Conservation (phyloP, 1,284 basidiomycete genomes). For the Sutorius eximius region DNA sequence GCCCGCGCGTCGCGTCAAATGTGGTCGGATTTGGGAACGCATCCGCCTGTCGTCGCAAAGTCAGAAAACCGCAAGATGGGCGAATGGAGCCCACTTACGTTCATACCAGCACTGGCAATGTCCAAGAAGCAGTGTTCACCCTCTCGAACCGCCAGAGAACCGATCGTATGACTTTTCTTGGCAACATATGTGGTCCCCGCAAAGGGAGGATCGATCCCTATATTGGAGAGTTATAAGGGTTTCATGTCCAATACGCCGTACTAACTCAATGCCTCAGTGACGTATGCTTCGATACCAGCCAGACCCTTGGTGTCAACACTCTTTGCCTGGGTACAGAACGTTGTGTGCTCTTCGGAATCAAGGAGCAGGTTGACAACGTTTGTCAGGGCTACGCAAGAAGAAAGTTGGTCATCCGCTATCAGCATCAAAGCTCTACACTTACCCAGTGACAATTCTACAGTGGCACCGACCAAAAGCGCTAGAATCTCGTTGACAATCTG, state of each 20-base stretch:
- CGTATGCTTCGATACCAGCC: slow-evolving; percentile 48
- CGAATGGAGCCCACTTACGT: slow-evolving; percentile 39
- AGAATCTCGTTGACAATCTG: slow-evolving; percentile 67
- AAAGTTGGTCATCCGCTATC: not conserved
- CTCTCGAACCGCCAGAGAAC: slow-evolving; percentile 43
- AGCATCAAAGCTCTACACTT: slow-evolving; percentile 16
- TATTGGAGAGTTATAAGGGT: slow-evolving; percentile 3
- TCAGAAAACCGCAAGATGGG: not conserved
- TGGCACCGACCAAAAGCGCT: slow-evolving; percentile 66
- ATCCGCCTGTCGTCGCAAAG: slow-evolving; percentile 36
- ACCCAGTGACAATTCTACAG: slow-evolving; percentile 71
- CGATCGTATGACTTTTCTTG: slow-evolving; percentile 43
- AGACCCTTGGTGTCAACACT: slow-evolving; percentile 40
- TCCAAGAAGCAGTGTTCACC: slow-evolving; percentile 61
- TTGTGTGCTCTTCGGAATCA: slow-evolving; percentile 43
- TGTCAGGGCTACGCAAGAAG: slow-evolving; percentile 41
- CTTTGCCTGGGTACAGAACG: slow-evolving; percentile 42
- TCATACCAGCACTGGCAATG: slow-evolving; percentile 52
- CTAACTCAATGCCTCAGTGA: slow-evolving; percentile 68
- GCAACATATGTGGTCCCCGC: slow-evolving; percentile 41
- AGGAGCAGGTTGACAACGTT: slow-evolving; percentile 62
- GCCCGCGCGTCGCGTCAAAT: slow-evolving; percentile 47
- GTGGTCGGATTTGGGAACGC: slow-evolving; percentile 50
- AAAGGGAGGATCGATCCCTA: slow-evolving; percentile 54
- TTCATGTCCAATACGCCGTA: slow-evolving; percentile 14